Percentiles rank a stretch among this genome's conserved stretches.
Evolutionary conservation across 116 monocot species (phyloP).

Genomic region (Papilionanthe hybrid): DNA sequence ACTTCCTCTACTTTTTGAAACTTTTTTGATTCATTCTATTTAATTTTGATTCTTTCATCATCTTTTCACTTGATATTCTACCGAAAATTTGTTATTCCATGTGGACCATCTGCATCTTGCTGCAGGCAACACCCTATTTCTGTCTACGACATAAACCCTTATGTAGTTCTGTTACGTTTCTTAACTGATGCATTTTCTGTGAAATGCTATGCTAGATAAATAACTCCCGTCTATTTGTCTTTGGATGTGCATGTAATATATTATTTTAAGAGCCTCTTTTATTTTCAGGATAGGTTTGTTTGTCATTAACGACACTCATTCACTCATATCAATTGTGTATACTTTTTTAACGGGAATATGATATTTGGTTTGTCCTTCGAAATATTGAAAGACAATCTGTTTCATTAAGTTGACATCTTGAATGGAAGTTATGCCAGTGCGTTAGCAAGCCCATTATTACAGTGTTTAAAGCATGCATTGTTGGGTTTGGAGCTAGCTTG

Average conservation of each 20-base stretch:
- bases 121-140: neutral
- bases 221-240: neutral
- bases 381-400: neutral
- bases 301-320: neutral
- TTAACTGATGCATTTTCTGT: neutral
- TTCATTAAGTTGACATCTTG: neutral
- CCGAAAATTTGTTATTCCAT: neutral
- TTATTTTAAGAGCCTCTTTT: neutral
- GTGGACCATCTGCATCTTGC: neutral
- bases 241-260: neutral
- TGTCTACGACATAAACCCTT: neutral
- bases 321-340: neutral
- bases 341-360: neutral
- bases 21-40: neutral
- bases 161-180: neutral
- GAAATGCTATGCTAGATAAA: too few relatives aligned
- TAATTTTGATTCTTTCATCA: neutral
- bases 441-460: neutral
- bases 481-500: neutral
- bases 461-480: neutral
- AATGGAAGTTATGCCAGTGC: neutral
- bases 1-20: neutral
- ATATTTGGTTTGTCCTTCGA: neutral
- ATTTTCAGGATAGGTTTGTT: neutral
- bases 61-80: neutral